A percentile compares a stretch with the other conserved stretches of the same genome.
These are phyloP conservation scores for Dillenia suffruticosa DNA, from an alignment of 164 flowering plant species.

Conservation along the genomic window DNA sequence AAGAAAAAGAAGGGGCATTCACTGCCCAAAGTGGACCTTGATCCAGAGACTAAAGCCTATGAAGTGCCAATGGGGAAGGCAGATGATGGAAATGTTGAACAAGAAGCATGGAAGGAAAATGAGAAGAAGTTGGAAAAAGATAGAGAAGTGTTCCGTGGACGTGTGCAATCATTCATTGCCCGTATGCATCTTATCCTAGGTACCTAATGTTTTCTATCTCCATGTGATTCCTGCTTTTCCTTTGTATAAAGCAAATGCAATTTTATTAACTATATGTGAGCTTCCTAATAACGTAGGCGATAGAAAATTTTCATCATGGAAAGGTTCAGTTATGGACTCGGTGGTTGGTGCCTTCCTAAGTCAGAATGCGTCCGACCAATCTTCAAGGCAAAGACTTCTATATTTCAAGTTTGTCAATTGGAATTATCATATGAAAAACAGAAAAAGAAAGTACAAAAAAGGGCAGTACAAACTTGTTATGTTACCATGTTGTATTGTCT, in stretches of 20 bases:
- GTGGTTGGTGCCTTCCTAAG: constrained; percentile 62
- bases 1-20: no score
- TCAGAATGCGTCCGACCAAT: constrained; percentile 63
- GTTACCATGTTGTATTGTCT: constrained; percentile 1
- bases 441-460: not conserved
- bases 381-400: constrained; percentile 46
- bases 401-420: not conserved
- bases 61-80: constrained; percentile 13
- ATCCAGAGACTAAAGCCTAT: no score
- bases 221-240: no score
- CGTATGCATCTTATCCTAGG: constrained; percentile 69
- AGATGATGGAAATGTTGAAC: constrained; percentile 3
- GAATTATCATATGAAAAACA: not conserved
- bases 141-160: constrained; percentile 33
- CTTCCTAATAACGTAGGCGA: constrained; percentile 22
- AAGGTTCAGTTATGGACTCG: constrained; percentile 71
- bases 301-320: constrained; percentile 51
- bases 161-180: constrained; percentile 41
- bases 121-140: constrained; percentile 45
- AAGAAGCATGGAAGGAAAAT: constrained; percentile 19
- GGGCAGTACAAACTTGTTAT: not conserved
- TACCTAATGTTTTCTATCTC: constrained; percentile 12
- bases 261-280: no score
- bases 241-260: no score
- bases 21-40: no score